Base-by-base conservation (phyloP, 768 basidiomycete genomes). In the Mycena crocata region DNA sequence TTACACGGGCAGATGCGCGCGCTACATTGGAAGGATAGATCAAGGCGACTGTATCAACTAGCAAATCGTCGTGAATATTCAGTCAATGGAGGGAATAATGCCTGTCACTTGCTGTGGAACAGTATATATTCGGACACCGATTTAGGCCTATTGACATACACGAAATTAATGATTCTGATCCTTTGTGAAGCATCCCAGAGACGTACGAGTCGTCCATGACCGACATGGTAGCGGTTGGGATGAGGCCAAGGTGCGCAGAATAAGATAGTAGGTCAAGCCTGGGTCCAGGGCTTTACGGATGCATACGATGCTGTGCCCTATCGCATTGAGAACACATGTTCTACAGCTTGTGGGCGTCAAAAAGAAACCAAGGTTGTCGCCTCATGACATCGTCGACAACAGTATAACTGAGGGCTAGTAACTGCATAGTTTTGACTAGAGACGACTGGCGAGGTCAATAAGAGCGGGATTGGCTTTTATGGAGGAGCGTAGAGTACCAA, bases 261-360 rank as follows among this genome's bases (percentile, higher is more conserved):
- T 28, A 8, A 13, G 30, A 42, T 37, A 17, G 5, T 21, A 3
- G 0, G 23, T 2, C 40, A 24, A 37, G 37, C 37, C 17, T 26
- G 51, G 51, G 31, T 21, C 40, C 50, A 52, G 40, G 59, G 26
- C 28, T 35, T 31, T 26, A 14, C 6, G 24, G 23, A 26, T 21
- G 14, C 45, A 63, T 56, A 55, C 35, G 52, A 35, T 63, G 62
- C 62, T 63, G 62, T 63, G 54, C 45, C 31, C 19, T 60, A 44
- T 23, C 59, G n/a, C 40, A 21, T 8, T n/a, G 42, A 15, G 30
- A 19, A 56, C 52, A 49, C 62, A 63, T 63, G 54, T 37, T 34
- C 42, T 56, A 63, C 62, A 63, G 62, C 62, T 63, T 63, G 52
- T 56, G 51, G 62, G 62, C 62, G 60, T 23, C 32, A 28, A 45